phyloP scores from a whole-genome alignment of 192 early-diverging fungal genomes.

The Backusella circina region DNA sequence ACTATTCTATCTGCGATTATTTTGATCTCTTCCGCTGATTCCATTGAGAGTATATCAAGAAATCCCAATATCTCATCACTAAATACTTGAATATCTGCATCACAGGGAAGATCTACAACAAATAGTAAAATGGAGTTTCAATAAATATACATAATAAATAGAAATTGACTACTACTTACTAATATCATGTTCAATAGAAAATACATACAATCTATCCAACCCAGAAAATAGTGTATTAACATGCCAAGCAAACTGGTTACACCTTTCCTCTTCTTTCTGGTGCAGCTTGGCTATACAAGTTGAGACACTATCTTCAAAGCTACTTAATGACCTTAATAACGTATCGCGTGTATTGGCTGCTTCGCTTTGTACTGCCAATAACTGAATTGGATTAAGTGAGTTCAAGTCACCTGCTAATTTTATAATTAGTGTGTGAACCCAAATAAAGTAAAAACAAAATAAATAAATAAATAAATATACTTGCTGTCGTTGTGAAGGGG shows the following conservation, averaged over 20 bases:
- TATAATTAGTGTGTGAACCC: conserved; percentile 3
- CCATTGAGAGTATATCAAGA: neutral
- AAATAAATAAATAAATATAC: neutral
- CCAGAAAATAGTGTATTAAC: neutral
- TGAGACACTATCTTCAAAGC: neutral
- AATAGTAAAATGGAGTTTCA: neutral
- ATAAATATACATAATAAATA: neutral
- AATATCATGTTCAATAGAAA: neutral
- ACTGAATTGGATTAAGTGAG: neutral
- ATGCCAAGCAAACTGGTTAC: neutral
- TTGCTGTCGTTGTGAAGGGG: neutral
- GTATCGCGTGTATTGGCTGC: neutral
- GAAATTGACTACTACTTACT: neutral
- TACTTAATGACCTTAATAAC: neutral
- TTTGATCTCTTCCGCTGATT: neutral
- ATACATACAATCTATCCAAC: neutral
- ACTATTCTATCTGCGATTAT: neutral
- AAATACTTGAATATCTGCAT: neutral
- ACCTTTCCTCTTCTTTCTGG: neutral
- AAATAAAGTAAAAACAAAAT: conserved; percentile 6
- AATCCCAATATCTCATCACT: neutral
- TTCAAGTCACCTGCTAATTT: neutral
- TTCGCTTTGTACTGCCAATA: neutral
- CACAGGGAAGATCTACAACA: conserved; percentile 7
- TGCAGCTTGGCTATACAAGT: neutral